Evolutionary conservation across 139 green algal species (phyloP).

Genomic region (Monoraphidium neglectum): DNA sequence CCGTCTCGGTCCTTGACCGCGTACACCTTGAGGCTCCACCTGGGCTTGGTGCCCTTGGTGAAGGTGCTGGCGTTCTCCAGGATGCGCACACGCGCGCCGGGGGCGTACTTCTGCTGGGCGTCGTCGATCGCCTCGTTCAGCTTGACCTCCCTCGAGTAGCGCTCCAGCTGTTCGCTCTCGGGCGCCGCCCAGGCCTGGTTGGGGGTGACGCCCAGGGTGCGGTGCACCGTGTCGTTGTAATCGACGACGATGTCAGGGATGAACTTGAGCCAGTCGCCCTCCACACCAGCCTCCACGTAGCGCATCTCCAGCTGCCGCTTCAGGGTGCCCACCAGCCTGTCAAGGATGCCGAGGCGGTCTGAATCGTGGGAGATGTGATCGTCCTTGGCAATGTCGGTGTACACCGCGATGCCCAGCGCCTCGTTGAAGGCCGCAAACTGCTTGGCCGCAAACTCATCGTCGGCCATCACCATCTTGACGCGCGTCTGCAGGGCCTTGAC

Average conservation of each 20-base stretch:
- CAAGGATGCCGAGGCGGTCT: constrained; percentile 3
- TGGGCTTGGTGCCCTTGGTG: not conserved
- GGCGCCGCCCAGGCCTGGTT: too few relatives aligned
- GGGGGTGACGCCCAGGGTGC: not conserved
- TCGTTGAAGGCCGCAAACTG: constrained; percentile 6
- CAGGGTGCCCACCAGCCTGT: not conserved
- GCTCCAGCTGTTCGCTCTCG: too few relatives aligned
- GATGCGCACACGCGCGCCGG: too few relatives aligned
- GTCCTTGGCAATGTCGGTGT: constrained; percentile 17
- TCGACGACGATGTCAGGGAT: not conserved
- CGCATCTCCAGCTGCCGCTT: not conserved
- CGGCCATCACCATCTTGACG: too few relatives aligned
- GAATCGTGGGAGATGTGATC: constrained; percentile 1
- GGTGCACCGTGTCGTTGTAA: constrained; percentile 4
- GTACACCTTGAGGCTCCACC: constrained; percentile 5
- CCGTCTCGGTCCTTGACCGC: not conserved
- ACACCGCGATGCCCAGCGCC: not conserved
- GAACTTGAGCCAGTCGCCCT: constrained; percentile 4
- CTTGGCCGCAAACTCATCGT: too few relatives aligned
- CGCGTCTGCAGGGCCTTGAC: too few relatives aligned
- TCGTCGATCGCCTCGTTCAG: too few relatives aligned
- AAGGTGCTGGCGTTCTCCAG: too few relatives aligned
- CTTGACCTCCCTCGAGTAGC: too few relatives aligned
- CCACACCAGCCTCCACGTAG: constrained; percentile 1
- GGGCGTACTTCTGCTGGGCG: too few relatives aligned